A percentile compares a stretch with the other conserved stretches of the same genome.
phyloP scores from a whole-genome alignment of 2,329 filamentous ascomycete species.

The Venturia pyrina region DNA sequence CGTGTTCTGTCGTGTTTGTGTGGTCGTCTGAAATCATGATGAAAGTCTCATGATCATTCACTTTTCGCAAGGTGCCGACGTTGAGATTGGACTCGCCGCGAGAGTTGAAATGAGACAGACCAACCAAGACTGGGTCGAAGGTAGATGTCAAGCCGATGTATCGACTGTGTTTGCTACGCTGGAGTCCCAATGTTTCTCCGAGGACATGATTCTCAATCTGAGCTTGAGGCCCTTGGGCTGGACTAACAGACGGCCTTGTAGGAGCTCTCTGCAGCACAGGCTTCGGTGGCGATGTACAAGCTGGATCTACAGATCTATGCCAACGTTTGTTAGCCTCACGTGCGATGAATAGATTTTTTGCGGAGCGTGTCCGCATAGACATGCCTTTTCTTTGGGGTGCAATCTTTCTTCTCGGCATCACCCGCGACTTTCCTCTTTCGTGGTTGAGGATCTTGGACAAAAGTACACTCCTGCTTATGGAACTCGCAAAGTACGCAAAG shows the following conservation, averaged over 20 bases:
- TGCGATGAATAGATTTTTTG: constrained; percentile 8
- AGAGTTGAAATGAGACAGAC: constrained; percentile 68
- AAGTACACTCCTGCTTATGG: constrained; percentile 69
- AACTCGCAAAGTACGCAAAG: constrained; percentile 69
- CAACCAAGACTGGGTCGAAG: constrained; percentile 74
- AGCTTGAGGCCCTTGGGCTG: constrained; percentile 16
- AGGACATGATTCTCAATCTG: constrained; percentile 21
- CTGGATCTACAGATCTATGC: constrained; percentile 10
- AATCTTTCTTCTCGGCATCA: constrained; percentile 47
- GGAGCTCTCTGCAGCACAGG: constrained; percentile 9
- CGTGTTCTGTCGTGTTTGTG: constrained; percentile 61
- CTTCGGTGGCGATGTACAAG: background rate
- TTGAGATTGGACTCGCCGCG: constrained; percentile 70
- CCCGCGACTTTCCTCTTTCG: constrained; percentile 70
- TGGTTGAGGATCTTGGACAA: constrained; percentile 64
- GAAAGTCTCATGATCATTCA: constrained; percentile 70
- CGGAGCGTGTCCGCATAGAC: constrained; percentile 18
- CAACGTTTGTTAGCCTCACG: constrained; percentile 7
- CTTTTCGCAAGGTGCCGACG: constrained; percentile 54
- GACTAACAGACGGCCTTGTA: constrained; percentile 20
- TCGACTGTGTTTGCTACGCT: constrained; percentile 68
- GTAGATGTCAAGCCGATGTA: constrained; percentile 77
- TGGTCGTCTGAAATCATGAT: constrained; percentile 66
- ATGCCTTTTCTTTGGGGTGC: constrained; percentile 60
- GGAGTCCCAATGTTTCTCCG: constrained; percentile 54